Percentiles rank a stretch among this genome's conserved stretches.
phyloP scores from a whole-genome alignment of 2,329 filamentous ascomycete genomes.

The Claviceps digitariae region DNA sequence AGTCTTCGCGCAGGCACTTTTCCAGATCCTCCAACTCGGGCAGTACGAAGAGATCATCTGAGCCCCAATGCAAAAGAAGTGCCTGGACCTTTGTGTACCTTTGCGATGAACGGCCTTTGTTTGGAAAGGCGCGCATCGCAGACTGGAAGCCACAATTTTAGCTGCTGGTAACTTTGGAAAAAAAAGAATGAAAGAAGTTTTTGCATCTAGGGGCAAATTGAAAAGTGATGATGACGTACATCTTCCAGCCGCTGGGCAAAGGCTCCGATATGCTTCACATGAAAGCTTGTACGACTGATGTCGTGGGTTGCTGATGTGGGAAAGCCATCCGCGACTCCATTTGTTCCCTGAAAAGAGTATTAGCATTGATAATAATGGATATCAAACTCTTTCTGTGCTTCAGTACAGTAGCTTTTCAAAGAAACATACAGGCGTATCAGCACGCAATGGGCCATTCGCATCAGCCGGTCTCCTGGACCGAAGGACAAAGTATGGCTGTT shows the following conservation, averaged over 20 bases:
- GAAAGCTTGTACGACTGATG: slow-evolving; percentile 42
- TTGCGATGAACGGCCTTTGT: slow-evolving; percentile 36
- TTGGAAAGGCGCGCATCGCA: slow-evolving; percentile 41
- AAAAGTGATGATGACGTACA: slow-evolving; percentile 26
- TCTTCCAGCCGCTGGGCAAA: slow-evolving; percentile 43
- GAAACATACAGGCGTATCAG: slow-evolving; percentile 34
- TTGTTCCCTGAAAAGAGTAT: background rate
- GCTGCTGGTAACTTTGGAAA: background rate
- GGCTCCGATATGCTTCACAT: slow-evolving; percentile 41
- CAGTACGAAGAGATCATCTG: slow-evolving; percentile 44
- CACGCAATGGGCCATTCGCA: slow-evolving; percentile 31
- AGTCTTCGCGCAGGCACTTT: slow-evolving; percentile 39
- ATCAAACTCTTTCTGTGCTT: background rate
- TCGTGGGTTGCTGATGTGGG: slow-evolving; percentile 37
- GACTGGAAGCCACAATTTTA: slow-evolving; percentile 25
- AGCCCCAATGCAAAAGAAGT: slow-evolving; percentile 43
- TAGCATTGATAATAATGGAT: background rate
- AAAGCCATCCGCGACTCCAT: slow-evolving; percentile 12
- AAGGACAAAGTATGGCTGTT: slow-evolving; percentile 39
- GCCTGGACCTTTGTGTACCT: slow-evolving; percentile 42
- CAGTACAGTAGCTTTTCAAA: background rate
- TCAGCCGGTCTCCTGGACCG: slow-evolving; percentile 34
- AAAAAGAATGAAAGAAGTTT: background rate
- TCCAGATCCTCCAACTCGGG: slow-evolving; percentile 44
- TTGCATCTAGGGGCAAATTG: background rate